phyloP scores from a whole-genome alignment of 2,329 filamentous ascomycete species.

The Trematosphaeria pertusa region DNA sequence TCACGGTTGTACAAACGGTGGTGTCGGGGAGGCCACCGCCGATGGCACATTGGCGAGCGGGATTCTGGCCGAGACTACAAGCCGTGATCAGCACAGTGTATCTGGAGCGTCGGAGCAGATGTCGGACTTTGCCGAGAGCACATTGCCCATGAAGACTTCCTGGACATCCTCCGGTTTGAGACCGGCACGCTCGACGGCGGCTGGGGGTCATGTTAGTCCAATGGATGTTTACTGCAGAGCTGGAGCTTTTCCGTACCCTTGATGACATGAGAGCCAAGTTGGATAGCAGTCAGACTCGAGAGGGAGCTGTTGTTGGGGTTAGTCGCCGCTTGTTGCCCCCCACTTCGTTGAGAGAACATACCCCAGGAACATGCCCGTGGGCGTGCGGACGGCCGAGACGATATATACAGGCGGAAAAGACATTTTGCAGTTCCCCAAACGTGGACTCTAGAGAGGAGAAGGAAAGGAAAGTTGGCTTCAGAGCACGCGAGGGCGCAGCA shows the following conservation, averaged over 20 bases:
- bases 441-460: slow-evolving; percentile 4
- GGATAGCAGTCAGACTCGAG: slow-evolving; percentile 81
- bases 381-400: slow-evolving; percentile 88
- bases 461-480: slow-evolving; percentile 11
- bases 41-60: slow-evolving; percentile 91
- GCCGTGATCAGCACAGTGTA: slow-evolving; percentile 16
- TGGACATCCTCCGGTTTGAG: slow-evolving; percentile 90
- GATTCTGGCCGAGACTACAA: slow-evolving; percentile 89
- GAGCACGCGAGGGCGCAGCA: slow-evolving; percentile 4
- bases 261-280: slow-evolving; percentile 90
- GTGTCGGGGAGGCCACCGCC: slow-evolving; percentile 82
- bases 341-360: slow-evolving; percentile 53
- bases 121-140: slow-evolving; percentile 88
- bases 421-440: slow-evolving; percentile 62
- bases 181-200: slow-evolving; percentile 83
- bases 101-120: background rate
- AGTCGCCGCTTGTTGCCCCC: slow-evolving; percentile 33
- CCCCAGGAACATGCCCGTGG: slow-evolving; percentile 94
- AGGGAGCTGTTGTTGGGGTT: slow-evolving; percentile 70
- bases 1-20: slow-evolving; percentile 88
- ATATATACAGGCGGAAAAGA: slow-evolving; percentile 92
- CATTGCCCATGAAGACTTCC: slow-evolving; percentile 98
- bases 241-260: no score
- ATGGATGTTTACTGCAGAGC: no score
- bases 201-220: slow-evolving; percentile 45